Evolutionary conservation across 352 stramenopile species (phyloP).

Genomic region (Globisporangium barbulae): DNA sequence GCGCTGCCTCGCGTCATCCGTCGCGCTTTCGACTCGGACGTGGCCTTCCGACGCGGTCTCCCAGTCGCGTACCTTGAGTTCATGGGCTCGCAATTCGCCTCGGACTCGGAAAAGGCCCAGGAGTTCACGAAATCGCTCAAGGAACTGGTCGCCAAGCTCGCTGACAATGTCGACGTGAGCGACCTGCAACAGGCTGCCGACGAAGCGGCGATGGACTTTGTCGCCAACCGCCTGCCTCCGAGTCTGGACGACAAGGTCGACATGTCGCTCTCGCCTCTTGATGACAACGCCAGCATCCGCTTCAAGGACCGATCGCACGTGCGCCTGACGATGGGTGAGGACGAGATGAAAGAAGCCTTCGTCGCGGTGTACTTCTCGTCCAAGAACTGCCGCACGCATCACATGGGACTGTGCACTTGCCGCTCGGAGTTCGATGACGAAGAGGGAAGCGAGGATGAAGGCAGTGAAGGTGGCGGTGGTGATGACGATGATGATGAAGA

Average conservation of each 20-base stretch:
- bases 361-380: constrained; percentile 72
- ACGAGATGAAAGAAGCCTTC: constrained; percentile 55
- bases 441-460: constrained; percentile 26
- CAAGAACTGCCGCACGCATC: constrained; percentile 73
- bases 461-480: constrained; percentile 13
- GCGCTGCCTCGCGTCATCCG: constrained; percentile 72
- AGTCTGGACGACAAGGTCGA: constrained; percentile 14
- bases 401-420: constrained; percentile 83
- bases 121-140: constrained; percentile 48
- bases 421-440: constrained; percentile 22
- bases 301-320: constrained; percentile 72
- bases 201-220: constrained; percentile 69
- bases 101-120: constrained; percentile 36
- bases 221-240: constrained; percentile 73
- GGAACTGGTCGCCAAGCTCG: constrained; percentile 48
- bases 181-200: constrained; percentile 72
- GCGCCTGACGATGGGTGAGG: constrained; percentile 60
- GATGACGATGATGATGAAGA: constrained; percentile 21
- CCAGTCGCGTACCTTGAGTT: constrained; percentile 71
- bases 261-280: constrained; percentile 26
- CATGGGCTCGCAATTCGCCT: constrained; percentile 64
- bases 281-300: constrained; percentile 42
- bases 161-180: constrained; percentile 35
- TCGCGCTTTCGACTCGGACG: constrained; percentile 72
- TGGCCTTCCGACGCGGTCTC: constrained; percentile 68